phyloP scores from a whole-genome alignment of 495 filamentous ascomycete genomes.

The Daldinia childiae region DNA sequence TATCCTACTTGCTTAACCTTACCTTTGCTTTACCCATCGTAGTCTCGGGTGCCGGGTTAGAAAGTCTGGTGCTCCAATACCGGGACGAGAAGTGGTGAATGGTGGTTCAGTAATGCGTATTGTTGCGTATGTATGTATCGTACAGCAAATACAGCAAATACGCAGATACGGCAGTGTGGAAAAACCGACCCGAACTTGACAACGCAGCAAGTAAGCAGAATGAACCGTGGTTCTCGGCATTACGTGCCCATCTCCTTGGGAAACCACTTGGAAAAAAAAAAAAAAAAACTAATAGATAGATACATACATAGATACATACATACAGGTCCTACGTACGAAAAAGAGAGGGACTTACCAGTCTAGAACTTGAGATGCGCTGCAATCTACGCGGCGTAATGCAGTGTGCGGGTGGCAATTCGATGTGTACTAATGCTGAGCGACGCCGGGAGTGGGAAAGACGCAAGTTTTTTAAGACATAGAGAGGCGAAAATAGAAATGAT shows the following conservation, averaged over 20 bases:
- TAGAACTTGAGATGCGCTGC: conserved; percentile 34
- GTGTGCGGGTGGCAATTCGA: conserved; percentile 36
- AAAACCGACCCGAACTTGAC: conserved; percentile 28
- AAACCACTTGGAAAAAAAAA: conserved; percentile 8
- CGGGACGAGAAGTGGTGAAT: conserved; percentile 23
- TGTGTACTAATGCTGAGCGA: conserved; percentile 27
- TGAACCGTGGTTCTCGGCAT: conserved; percentile 35
- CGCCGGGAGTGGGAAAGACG: conserved; percentile 22
- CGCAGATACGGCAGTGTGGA: not conserved
- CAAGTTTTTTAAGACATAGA: conserved; percentile 7
- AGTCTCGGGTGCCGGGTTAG: conserved; percentile 20
- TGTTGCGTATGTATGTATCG: not conserved
- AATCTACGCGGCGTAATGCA: conserved; percentile 23
- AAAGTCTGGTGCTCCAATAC: conserved; percentile 35
- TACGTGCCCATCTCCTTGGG: conserved; percentile 25
- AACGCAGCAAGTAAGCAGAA: conserved; percentile 38
- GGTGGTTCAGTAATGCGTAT: conserved; percentile 14
- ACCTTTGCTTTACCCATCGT: conserved; percentile 30
- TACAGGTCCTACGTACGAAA: conserved; percentile 10
- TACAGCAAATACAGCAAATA: not conserved
- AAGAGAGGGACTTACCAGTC: conserved; percentile 9
- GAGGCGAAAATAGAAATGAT: conserved; percentile 31
- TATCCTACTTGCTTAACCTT: conserved; percentile 40
- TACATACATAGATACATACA: not conserved
- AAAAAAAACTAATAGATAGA: too few species aligned